Evolutionary conservation across 345 rosid genomes (phyloP).

Genomic region (Euclidium syriacum): DNA sequence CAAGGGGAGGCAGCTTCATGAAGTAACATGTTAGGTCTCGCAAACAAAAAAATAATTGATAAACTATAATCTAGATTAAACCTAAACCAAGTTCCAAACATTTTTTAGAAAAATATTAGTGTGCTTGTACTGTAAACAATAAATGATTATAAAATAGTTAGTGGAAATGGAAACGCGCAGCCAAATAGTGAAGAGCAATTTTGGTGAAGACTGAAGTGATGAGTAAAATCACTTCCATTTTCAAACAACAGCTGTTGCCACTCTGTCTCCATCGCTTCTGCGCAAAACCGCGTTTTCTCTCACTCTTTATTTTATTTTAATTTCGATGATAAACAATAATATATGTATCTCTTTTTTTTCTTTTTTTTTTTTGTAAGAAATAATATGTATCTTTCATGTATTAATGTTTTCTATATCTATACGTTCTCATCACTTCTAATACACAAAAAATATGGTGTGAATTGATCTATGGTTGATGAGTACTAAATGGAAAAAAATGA

Average conservation of each 20-base stretch:
- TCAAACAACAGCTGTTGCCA: conserved; percentile 28
- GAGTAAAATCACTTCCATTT: conserved; percentile 23
- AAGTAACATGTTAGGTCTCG: conserved; percentile 33
- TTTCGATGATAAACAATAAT: background rate
- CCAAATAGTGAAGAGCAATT: conserved; percentile 21
- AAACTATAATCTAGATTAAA: conserved; percentile 9
- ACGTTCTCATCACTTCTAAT: conserved; percentile 13
- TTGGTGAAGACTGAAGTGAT: conserved; percentile 22
- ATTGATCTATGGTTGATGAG: background rate
- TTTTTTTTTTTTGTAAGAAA: background rate
- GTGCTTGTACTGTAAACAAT: background rate
- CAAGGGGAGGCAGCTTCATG: conserved; percentile 28
- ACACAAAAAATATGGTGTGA: conserved; percentile 1
- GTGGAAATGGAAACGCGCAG: conserved; percentile 29
- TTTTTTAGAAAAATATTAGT: background rate
- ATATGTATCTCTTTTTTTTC: background rate
- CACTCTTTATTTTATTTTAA: background rate
- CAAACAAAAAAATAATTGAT: background rate
- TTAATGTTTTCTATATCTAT: background rate
- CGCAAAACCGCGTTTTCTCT: conserved; percentile 31
- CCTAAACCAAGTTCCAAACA: background rate
- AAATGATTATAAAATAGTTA: background rate
- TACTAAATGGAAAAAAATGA: too few relatives aligned
- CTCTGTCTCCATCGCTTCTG: conserved; percentile 12
- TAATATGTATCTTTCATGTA: background rate